Conservation (phyloP, 768 basidiomycete species). For the Suillus hirtellus region DNA sequence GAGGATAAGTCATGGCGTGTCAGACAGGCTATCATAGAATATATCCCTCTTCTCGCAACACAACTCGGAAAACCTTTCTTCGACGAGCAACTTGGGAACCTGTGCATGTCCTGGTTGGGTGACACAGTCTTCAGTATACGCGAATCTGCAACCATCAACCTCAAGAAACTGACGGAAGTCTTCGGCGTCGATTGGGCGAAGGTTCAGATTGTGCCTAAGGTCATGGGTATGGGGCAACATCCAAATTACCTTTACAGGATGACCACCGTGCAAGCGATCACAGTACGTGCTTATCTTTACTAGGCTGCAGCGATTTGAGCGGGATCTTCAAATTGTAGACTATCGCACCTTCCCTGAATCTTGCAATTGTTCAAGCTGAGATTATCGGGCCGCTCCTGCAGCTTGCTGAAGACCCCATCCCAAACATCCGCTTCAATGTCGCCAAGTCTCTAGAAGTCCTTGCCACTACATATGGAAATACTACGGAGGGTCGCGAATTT, state of each 20-base stretch:
- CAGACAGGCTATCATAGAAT: conserved; percentile 99
- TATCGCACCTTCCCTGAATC: conserved; percentile 87
- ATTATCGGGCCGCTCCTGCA: conserved; percentile 83
- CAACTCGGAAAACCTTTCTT: conserved; percentile 97
- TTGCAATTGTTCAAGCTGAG: conserved; percentile 80
- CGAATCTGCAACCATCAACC: conserved; percentile 95
- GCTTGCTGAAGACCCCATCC: conserved; percentile 88
- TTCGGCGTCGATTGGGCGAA: conserved; percentile 99
- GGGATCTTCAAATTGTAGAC: conserved; percentile 54
- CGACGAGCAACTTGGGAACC: conserved; percentile 92
- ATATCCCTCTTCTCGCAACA: conserved; percentile 97
- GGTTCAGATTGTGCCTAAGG: conserved; percentile 91
- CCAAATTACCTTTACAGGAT: conserved; percentile 97
- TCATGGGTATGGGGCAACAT: conserved; percentile 95
- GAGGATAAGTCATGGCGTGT: conserved; percentile 99
- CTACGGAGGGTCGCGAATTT: conserved; percentile 72
- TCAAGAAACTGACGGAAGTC: conserved; percentile 96
- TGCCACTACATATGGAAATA: conserved; percentile 63
- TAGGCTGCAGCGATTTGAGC: neutral
- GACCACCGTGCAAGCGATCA: conserved; percentile 99
- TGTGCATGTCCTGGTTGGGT: conserved; percentile 99
- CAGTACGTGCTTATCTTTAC: conserved; percentile 51
- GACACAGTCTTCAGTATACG: conserved; percentile 98
- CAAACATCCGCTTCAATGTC: conserved; percentile 99
- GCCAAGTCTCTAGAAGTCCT: conserved; percentile 93